Evolutionary conservation across 2,329 filamentous ascomycete genomes (phyloP).

Genomic region (Aureobasidium sp.): DNA sequence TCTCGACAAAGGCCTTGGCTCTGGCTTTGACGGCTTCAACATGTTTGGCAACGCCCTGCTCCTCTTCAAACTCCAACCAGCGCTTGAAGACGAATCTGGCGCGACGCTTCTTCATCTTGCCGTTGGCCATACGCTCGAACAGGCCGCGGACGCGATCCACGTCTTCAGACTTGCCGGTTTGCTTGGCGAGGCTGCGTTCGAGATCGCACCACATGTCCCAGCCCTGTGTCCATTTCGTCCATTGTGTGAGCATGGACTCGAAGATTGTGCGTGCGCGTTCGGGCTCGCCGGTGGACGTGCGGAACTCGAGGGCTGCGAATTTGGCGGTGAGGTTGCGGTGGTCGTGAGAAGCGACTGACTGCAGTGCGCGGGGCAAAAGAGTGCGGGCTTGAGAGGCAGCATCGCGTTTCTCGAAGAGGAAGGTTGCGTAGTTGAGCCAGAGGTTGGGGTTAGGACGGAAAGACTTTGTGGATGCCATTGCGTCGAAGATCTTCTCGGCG

Average conservation of each 20-base stretch:
- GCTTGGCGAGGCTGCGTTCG: conserved; percentile 52
- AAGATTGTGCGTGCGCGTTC: conserved; percentile 94
- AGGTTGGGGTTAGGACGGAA: conserved; percentile 70
- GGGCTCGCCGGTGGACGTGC: conserved; percentile 61
- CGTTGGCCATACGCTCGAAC: conserved; percentile 67
- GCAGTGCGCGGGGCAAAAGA: conserved; percentile 73
- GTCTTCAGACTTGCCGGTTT: conserved; percentile 37
- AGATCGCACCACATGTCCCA: conserved; percentile 90
- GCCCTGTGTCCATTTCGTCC: conserved; percentile 81
- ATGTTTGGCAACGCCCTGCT: conserved; percentile 58
- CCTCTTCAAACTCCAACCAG: conserved; percentile 83
- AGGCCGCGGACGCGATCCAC: conserved; percentile 54
- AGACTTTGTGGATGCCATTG: conserved; percentile 73
- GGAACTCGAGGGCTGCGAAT: conserved; percentile 89
- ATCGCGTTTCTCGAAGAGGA: conserved; percentile 67
- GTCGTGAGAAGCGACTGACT: conserved; percentile 64
- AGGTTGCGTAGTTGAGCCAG: conserved; percentile 92
- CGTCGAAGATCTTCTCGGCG: conserved; percentile 81
- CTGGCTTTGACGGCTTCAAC: conserved; percentile 62
- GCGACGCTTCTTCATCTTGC: conserved; percentile 66
- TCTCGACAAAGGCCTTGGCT: conserved; percentile 62
- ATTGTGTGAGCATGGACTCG: conserved; percentile 74
- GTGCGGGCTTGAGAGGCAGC: conserved; percentile 67
- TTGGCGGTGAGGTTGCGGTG: conserved; percentile 72
- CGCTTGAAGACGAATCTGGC: conserved; percentile 84